A percentile compares a stretch with the other conserved stretches of the same genome.
Conservation (phyloP, 768 basidiomycete genomes). For the Hirschioporus abietinus region DNA sequence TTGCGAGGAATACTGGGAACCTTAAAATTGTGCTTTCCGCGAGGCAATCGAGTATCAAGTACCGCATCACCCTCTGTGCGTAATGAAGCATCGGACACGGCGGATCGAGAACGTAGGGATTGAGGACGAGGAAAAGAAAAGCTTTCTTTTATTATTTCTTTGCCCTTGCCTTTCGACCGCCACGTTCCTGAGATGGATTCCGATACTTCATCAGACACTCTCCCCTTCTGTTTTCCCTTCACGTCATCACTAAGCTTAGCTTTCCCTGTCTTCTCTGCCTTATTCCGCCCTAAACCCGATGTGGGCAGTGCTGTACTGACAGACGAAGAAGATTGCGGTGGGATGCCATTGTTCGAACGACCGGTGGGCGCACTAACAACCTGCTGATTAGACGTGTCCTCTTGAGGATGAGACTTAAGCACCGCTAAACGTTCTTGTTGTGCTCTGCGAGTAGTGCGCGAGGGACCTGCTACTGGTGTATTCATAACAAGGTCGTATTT, state of each 20-base stretch:
- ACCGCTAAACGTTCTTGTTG: constrained; percentile 49
- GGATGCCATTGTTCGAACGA: constrained; percentile 8
- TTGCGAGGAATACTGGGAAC: neutral
- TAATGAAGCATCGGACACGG: neutral
- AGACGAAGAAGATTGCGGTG: constrained; percentile 9
- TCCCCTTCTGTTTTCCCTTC: constrained; percentile 27
- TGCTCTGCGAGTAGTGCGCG: constrained; percentile 57
- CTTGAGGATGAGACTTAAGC: constrained; percentile 22
- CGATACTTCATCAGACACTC: constrained; percentile 11
- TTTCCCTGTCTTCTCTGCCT: neutral
- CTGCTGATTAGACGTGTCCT: no score
- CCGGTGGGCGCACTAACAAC: neutral
- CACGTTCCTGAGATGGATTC: constrained; percentile 9
- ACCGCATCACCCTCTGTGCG: neutral
- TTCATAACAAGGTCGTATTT: constrained; percentile 57
- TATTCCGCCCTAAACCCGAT: neutral
- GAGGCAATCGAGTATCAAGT: neutral
- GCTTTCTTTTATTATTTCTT: constrained; percentile 5
- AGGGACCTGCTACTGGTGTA: constrained; percentile 38
- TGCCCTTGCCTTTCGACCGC: constrained; percentile 9
- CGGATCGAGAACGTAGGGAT: constrained; percentile 6
- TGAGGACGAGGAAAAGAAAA: constrained; percentile 10
- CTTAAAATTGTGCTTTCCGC: neutral
- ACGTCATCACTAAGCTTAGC: constrained; percentile 22
- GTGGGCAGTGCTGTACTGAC: neutral